phyloP scores from a whole-genome alignment of 2,329 filamentous ascomycete species.

The Onygenales sp. region DNA sequence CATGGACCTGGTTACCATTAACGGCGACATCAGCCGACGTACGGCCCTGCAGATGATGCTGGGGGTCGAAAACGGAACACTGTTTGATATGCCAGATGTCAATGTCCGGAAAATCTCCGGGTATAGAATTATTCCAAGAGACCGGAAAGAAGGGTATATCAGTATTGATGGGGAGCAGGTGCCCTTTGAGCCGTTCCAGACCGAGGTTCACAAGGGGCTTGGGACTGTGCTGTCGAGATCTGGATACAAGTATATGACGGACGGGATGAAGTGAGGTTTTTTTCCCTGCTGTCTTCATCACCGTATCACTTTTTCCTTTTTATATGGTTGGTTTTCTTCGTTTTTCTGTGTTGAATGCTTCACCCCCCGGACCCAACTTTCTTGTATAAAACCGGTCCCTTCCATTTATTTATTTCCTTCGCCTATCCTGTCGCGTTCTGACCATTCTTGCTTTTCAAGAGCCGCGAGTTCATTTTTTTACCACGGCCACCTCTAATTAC shows the following conservation, averaged over 20 bases:
- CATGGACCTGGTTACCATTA: constrained; percentile 73
- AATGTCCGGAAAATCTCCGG: constrained; percentile 77
- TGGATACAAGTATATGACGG: constrained; percentile 60
- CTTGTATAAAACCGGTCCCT: not conserved
- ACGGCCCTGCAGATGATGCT: constrained; percentile 62
- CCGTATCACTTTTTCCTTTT: not conserved
- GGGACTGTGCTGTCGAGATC: constrained; percentile 76
- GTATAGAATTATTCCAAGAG: constrained; percentile 71
- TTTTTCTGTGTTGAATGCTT: no score
- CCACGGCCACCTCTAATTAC: no score
- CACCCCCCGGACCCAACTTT: no score
- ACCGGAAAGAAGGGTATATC: constrained; percentile 68
- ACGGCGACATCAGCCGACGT: constrained; percentile 61
- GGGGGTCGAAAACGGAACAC: constrained; percentile 60
- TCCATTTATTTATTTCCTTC: no score
- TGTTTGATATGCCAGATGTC: constrained; percentile 72
- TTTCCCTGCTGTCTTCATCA: not conserved
- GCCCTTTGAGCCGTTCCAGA: constrained; percentile 83
- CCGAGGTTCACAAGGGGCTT: constrained; percentile 72
- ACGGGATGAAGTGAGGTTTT: constrained; percentile 21
- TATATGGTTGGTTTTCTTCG: not conserved
- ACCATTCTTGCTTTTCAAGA: no score
- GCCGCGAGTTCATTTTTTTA: no score
- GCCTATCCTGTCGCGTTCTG: no score
- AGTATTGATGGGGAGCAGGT: constrained; percentile 88